Base-by-base conservation (phyloP, 2,329 filamentous ascomycete genomes). In the Aspergillus sp. region DNA sequence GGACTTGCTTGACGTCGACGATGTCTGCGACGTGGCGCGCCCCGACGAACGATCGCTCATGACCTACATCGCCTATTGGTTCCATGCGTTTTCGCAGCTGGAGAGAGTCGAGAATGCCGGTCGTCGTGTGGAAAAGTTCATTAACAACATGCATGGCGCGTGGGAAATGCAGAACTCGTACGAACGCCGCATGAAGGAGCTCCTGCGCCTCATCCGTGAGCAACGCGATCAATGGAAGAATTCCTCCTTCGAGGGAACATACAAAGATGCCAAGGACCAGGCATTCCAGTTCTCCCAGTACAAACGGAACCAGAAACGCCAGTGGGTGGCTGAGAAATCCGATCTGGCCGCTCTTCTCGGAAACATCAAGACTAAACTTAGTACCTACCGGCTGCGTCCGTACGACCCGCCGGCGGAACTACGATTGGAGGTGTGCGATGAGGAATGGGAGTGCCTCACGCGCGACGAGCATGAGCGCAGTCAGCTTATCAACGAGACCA, bases 21-120 rank as follows among this genome's bases (percentile, higher is more conserved):
- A 99, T 76, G 94, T 99, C 17, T 96, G 90, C 71, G 94, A 99
- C 69, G 93, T 99, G 24, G 83, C 91, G 20, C 95, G 94, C 75
- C 94, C 94, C 20, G 94, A 99, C 70, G 94, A 99, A 74, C 87
- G 90, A 63, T 95, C 89, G 70, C 81, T 99, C 69, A 99, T 99
- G 94, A 99, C 94, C 1, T 99, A 99, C 73, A 99, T 99, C 64
- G 94, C 94, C 59, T 99, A 99, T 78, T 99, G 94, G 94, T 99
- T 99, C 81, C 94, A 99, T 69, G 94, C 94, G 63, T 99, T 99
- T 71, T 97, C 93, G 26, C 93, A 97, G 67, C 95, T 99, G 86
- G 94, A 99, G 76, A 89, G 93, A 70, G 94, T 99, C 8, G 94
- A 99, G 73, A 99, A 99, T 69, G 94, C 94, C 3, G 94, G 94